Percentiles rank a stretch among this genome's conserved stretches.
Conservation (phyloP, 768 basidiomycete species). For the Hortiboletus flavorubellus region DNA sequence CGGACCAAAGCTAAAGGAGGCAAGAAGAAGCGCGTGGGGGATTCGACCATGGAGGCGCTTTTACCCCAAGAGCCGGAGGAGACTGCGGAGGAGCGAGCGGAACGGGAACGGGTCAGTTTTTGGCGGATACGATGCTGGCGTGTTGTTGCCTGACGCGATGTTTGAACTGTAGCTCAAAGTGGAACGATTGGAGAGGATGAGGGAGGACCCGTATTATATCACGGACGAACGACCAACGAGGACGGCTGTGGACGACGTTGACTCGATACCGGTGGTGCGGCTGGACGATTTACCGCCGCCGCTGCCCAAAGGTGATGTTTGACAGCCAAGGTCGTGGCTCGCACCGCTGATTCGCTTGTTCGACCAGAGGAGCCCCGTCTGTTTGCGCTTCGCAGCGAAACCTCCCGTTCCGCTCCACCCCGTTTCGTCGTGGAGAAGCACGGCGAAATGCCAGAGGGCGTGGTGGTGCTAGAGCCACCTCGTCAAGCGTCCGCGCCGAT, state of each 20-base stretch:
- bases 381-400: conserved; percentile 43
- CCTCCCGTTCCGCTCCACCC: conserved; percentile 40
- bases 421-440: conserved; percentile 66
- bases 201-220: conserved; percentile 92
- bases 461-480: conserved; percentile 24
- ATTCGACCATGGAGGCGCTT: conserved; percentile 22
- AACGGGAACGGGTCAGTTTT: conserved; percentile 59
- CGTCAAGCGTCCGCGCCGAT: conserved; percentile 27
- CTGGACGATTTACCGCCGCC: conserved; percentile 70
- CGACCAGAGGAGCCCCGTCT: conserved; percentile 36
- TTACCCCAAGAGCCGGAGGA: conserved; percentile 44
- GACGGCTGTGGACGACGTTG: conserved; percentile 56
- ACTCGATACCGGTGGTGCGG: conserved; percentile 87
- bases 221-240: conserved; percentile 54
- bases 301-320: conserved; percentile 29
- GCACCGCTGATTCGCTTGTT: conserved; percentile 29
- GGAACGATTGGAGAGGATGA: conserved; percentile 69
- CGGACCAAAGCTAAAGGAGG: conserved; percentile 35
- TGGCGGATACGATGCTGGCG: not conserved
- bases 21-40: conserved; percentile 44
- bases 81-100: conserved; percentile 55
- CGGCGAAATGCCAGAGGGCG: conserved; percentile 85
- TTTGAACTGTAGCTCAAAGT: conserved; percentile 55
- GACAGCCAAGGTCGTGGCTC: not conserved
- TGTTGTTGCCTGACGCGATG: conserved; percentile 1